Base-by-base conservation (phyloP, 2,329 filamentous ascomycete genomes). In the Annulohypoxylon truncatum region DNA sequence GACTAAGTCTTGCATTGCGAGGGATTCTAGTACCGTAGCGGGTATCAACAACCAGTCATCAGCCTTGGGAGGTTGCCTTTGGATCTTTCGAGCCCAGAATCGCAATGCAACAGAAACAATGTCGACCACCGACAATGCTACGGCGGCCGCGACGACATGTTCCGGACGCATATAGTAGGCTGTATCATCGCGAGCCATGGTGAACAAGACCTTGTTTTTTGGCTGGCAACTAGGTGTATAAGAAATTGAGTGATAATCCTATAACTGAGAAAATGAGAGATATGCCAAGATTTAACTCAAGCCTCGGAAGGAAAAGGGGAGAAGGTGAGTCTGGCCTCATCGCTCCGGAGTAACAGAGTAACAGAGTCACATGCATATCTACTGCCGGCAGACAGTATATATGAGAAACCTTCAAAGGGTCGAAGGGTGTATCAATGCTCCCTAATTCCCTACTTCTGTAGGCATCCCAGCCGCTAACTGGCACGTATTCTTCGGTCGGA, bases 1-100 rank as follows among this genome's bases (percentile, higher is more conserved):
- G 7, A 5, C 3, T 4, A 26, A n/a, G 5, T 5, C 15, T 5
- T 24, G 35, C 18, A 3, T 5, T 24, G 35, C 18, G 3, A n/a
- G 13, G 42, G 13, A 4, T 18, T 38, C 2, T 8, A 55, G 15
- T 68, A 72, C 68, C 10, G 65, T 64, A 4, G 72, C 69, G 3
- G 69, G 72, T n/a, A 74, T 13, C 59, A 73, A 66, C 5, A 74
- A 60, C 72, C 72, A 74, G 64, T 73, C 71, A 35, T 74, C 72
- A 0, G 56, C 50, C 28, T 69, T 66, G 1, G 67, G 40, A 0
- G 46, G 26, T 18, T 73, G 46, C 3, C 42, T 66, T 24, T 68
- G 64, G 13, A 63, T 58, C 40, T 33, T 68, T 1, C 72, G 66
- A 0, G 64, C 55, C 62, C 59, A 65, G 48, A 73, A 73, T 9